These are phyloP conservation scores for Fusarium marasasianum DNA, from an alignment of 2,329 filamentous ascomycete genomes.

Conservation along the genomic window DNA sequence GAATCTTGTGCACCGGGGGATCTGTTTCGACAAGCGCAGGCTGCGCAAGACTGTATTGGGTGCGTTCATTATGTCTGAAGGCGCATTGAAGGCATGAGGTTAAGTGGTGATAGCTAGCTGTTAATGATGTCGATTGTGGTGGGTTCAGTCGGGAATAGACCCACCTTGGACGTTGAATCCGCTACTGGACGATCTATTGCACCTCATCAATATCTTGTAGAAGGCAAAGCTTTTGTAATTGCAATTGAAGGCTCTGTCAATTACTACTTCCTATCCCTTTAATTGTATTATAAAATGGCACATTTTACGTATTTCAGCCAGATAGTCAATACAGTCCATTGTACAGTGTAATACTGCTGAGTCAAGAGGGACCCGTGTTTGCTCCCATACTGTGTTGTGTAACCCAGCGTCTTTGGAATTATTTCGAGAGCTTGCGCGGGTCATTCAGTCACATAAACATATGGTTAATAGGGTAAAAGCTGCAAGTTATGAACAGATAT, in stretches of 20 bases:
- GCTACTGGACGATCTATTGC: neutral
- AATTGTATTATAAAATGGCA: neutral
- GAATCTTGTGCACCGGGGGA: conserved; percentile 20
- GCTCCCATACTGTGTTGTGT: neutral
- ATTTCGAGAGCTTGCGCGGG: neutral
- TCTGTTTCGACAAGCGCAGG: conserved; percentile 33
- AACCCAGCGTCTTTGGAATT: neutral
- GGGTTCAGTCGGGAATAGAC: conserved; percentile 4
- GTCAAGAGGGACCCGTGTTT: neutral
- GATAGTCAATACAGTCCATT: neutral
- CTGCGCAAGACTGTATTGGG: conserved; percentile 40
- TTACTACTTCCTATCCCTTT: accelerated
- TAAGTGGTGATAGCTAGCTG: neutral
- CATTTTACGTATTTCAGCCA: too few species aligned
- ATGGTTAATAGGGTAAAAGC: too few species aligned
- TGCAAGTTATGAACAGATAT: neutral
- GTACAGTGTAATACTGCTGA: neutral
- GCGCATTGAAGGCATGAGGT: conserved; percentile 12
- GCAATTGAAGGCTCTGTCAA: accelerated
- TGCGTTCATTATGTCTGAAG: conserved; percentile 42
- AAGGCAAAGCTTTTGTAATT: neutral
- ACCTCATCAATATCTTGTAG: neutral
- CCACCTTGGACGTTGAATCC: conserved; percentile 7
- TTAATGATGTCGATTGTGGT: conserved; percentile 31
- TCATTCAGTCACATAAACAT: neutral